phyloP scores from a whole-genome alignment of 768 basidiomycete genomes.

The Glaciozyma antarctica region DNA sequence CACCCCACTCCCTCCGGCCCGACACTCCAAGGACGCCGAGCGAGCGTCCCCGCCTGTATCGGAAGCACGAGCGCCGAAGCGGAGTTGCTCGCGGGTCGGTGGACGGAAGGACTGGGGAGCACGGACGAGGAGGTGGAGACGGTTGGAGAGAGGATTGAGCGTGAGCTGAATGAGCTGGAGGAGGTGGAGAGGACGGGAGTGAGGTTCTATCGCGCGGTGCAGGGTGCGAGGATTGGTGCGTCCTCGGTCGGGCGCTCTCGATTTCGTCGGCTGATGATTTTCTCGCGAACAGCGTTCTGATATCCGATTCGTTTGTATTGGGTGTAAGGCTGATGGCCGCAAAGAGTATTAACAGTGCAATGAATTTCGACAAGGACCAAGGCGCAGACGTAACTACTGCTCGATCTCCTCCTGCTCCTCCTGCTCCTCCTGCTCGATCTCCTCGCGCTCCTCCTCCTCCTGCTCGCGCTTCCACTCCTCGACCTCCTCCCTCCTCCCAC shows the following conservation, averaged over 20 bases:
- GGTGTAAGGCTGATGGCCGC: no score
- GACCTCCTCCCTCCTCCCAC: no score
- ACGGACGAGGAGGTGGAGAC: constrained; percentile 40
- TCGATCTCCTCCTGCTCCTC: no score
- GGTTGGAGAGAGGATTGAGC: constrained; percentile 58
- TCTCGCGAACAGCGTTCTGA: no score
- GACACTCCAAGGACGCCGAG: not conserved
- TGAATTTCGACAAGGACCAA: no score
- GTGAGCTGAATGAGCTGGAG: constrained; percentile 61
- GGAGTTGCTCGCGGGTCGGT: not conserved
- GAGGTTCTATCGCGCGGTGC: constrained; percentile 59
- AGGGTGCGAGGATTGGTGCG: constrained; percentile 74
- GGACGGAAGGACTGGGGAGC: not conserved
- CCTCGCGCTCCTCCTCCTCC: not conserved
- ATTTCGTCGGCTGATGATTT: no score
- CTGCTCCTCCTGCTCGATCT: no score
- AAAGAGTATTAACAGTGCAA: no score
- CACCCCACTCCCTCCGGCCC: no score
- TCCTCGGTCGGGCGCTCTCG: constrained; percentile 31
- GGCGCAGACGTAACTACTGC: no score
- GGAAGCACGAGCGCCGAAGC: not conserved
- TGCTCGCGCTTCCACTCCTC: no score
- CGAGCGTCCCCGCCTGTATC: not conserved
- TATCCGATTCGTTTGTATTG: no score
- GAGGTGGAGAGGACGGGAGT: constrained; percentile 57